phyloP scores from a whole-genome alignment of 768 basidiomycete genomes.

The Xerocomellus dryophilus region DNA sequence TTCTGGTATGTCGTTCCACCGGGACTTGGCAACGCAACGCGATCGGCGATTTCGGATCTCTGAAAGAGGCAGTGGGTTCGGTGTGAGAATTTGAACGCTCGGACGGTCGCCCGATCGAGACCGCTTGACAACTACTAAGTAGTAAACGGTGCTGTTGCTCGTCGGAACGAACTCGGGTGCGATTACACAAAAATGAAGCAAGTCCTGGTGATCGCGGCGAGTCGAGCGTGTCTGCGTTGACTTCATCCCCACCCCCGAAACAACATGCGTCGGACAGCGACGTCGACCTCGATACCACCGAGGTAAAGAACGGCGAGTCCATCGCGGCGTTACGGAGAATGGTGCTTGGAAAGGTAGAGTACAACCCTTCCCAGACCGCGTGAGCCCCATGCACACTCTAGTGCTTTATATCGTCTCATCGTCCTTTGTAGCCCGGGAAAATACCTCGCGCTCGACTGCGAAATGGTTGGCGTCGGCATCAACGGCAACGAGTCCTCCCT shows the following conservation, averaged over 20 bases:
- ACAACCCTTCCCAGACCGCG: constrained; percentile 42
- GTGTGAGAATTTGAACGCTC: too few species aligned
- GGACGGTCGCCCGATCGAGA: too few species aligned
- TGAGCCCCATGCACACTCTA: constrained; percentile 32
- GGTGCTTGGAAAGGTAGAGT: constrained; percentile 47
- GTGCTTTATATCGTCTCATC: constrained; percentile 1
- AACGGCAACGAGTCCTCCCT: constrained; percentile 15
- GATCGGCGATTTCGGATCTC: too few species aligned
- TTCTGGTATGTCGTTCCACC: too few species aligned
- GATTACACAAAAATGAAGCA: too few species aligned
- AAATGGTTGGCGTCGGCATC: constrained; percentile 18
- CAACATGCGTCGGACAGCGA: not conserved
- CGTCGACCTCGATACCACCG: constrained; percentile 22
- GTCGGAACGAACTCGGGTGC: too few species aligned
- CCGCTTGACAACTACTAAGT: too few species aligned
- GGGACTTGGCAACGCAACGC: too few species aligned
- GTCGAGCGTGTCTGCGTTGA: not conserved
- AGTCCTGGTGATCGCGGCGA: constrained; percentile 7
- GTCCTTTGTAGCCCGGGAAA: constrained; percentile 53
- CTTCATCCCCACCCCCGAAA: constrained; percentile 3
- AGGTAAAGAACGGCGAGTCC: constrained; percentile 48
- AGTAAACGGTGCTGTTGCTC: too few species aligned
- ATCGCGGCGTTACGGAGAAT: constrained; percentile 46
- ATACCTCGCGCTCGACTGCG: constrained; percentile 88
- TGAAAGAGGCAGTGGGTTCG: too few species aligned